Base-by-base conservation (phyloP, 805 yeast species). In the Barnettozyma populi region DNA sequence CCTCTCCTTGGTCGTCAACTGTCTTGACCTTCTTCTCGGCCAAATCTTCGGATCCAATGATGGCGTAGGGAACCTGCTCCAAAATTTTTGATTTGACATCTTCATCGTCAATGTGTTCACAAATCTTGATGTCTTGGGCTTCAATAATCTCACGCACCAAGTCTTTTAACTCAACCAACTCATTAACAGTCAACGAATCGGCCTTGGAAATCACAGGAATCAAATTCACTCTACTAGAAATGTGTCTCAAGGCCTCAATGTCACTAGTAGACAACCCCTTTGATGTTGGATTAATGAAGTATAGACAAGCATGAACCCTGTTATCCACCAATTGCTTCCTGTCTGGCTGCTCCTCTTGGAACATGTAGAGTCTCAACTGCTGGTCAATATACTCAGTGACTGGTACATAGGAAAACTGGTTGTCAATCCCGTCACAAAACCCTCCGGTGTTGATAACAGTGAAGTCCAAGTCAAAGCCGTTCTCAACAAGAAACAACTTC, bases 231-330 rank as follows among this genome's bases (percentile, higher is more conserved):
- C 92, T 75, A 24, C 77, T 70, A 27, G 86, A 74, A 24, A 90
- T 72, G 51, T 78, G 80, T 64, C 78, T 78, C 86, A 90, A 80
- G 6, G 86, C 76, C 53, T 76, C 81, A 51, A 87, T 74, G 64
- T 90, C 96, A 45, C 84, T 69, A 7, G 84, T 79, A 46, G 75
- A 72, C 47, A 87, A 64, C 3, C 82, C 76, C 51, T 73, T 76
- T 36, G 82, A 80, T 5, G 82, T 73, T 0, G 96, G 92, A 6
- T 80, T 74, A 46, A 92, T 72, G 62, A 92, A 86, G 69, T 89
- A 92, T 40, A 92, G 64, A 62, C 97, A 89, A 32, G 82, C 86
- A 69, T 92, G 96, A 36, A 92, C 83, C 47, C 95, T 75, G 54
- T 75, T 68, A 60, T 90, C 96, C 11, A 60, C 56, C 48, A 72